Evolutionary conservation across 495 filamentous ascomycete genomes (phyloP), one percentile per base, ranked within the genome.

Genomic region (Pseudomonodictys pantanalensis): DNA sequence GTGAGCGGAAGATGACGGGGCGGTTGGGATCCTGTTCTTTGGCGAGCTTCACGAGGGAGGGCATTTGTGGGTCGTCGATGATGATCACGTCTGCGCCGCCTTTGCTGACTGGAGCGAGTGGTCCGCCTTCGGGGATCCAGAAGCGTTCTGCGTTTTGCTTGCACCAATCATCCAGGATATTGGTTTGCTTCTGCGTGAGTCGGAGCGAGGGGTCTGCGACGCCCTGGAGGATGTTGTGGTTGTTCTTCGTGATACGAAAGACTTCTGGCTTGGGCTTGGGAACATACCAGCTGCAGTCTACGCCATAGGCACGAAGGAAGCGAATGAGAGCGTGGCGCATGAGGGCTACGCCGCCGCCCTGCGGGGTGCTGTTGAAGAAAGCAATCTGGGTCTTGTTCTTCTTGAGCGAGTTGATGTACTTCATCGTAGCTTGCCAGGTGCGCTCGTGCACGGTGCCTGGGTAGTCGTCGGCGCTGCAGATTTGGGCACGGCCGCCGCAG

Each of bases 211-310:
- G 81, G 24, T 78, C 73, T 28, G 83, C 81, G 23, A 92, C 89
- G 18, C 90, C 90, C 76, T 96, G 90, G 2, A 96, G 83, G 65
- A 93, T 93, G 69, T 96, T 96, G 79, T 96, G 90, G 64, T 91
- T 88, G 45, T 85, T 91, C 73, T 96, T 96, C 53, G 90, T 96
- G 57, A 90, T 86, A 30, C 88, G 82, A 72, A 95, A 96, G 15
- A 92, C 87, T 17, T 86, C 88, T 0, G 90, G 89, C 30, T 86
- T 85, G 17, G 90, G 90, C 67, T 90, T 91, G 4, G 90, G 91
- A 2, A 95, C 90, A 65, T 82, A 85, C 91, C 91, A 96, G 43
- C 78, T 82, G 62, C 86, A 76, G 56, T 91, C 79, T 6, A 90
- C 84, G 1, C 85, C 86, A 48, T 91, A 52, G 3, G 80, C 70